phyloP scores from a whole-genome alignment of 768 basidiomycete genomes.

The Phaffia australis region DNA sequence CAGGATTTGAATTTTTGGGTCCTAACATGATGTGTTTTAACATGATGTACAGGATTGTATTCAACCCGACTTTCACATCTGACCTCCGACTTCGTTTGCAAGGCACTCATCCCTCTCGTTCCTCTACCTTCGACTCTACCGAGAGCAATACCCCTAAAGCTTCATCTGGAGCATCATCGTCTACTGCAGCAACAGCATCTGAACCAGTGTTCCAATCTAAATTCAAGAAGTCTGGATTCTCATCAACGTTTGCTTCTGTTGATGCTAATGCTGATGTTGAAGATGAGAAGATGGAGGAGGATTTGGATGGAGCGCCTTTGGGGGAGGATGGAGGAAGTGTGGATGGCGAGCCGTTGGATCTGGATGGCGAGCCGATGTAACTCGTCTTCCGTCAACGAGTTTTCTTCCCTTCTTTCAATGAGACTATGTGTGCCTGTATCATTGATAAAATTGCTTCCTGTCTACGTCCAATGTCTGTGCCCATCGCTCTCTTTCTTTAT shows the following conservation, averaged over 20 bases:
- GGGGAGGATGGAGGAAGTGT: conserved; percentile 15
- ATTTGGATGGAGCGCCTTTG: conserved; percentile 12
- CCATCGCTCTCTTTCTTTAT: too few relatives aligned
- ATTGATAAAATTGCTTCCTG: too few relatives aligned
- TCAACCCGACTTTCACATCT: conserved; percentile 70
- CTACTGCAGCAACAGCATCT: conserved; percentile 13
- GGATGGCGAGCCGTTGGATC: conserved; percentile 29
- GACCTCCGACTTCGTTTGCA: conserved; percentile 66
- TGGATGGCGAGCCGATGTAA: conserved; percentile 43
- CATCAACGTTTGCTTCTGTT: conserved; percentile 33
- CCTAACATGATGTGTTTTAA: not conserved
- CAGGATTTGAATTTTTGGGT: not conserved
- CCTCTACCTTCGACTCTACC: conserved; percentile 1
- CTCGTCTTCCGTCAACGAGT: too few relatives aligned
- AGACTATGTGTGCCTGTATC: too few relatives aligned
- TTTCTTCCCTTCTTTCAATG: too few relatives aligned
- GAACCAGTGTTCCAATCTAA: conserved; percentile 16
- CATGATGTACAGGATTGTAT: conserved; percentile 58
- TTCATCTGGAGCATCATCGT: not conserved
- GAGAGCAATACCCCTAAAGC: not conserved
- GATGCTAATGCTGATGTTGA: conserved; percentile 16
- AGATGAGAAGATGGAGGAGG: conserved; percentile 18
- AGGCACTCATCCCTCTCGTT: conserved; percentile 29
- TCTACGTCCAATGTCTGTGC: too few relatives aligned
- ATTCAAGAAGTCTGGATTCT: conserved; percentile 38